phyloP scores from a whole-genome alignment of 345 rosid genomes.

The Dipteronia dyeriana region DNA sequence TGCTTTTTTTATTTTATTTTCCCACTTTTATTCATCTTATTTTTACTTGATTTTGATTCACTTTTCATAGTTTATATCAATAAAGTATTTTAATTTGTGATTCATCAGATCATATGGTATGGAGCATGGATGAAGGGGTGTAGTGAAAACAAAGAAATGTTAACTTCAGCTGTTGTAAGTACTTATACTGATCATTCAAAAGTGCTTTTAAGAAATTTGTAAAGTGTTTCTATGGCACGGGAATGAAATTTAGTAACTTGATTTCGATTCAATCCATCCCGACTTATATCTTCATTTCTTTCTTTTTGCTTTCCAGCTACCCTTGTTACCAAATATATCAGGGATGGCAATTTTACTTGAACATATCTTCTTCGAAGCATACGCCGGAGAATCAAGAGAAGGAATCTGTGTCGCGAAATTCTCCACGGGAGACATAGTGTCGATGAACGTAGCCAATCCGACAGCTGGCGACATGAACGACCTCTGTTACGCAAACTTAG shows the following conservation, averaged over 20 bases:
- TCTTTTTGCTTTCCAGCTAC: conserved; percentile 28
- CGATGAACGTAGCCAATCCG: conserved; percentile 24
- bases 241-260: too few relatives aligned
- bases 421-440: conserved; percentile 48
- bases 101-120: conserved; percentile 60
- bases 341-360: conserved; percentile 47
- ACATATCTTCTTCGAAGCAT: conserved; percentile 47
- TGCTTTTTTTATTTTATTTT: too few relatives aligned
- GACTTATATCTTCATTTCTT: too few relatives aligned
- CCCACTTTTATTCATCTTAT: too few relatives aligned
- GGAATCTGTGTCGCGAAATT: conserved; percentile 44
- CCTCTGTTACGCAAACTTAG: conserved; percentile 46
- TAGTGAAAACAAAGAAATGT: conserved; percentile 40
- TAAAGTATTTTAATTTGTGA: background rate
- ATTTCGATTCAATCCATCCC: too few relatives aligned
- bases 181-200: too few relatives aligned
- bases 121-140: conserved; percentile 62
- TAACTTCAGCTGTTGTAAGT: conserved; percentile 43
- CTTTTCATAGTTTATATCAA: background rate
- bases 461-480: conserved; percentile 26
- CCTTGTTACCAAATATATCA: conserved; percentile 36
- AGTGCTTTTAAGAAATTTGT: too few relatives aligned
- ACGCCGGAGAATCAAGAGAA: conserved; percentile 55
- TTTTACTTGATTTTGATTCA: background rate
- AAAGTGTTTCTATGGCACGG: too few relatives aligned